A percentile compares a stretch with the other conserved stretches of the same genome.
These are phyloP conservation scores for Phoma sp. DNA, from an alignment of 2,329 filamentous ascomycete genomes.

Conservation along the genomic window DNA sequence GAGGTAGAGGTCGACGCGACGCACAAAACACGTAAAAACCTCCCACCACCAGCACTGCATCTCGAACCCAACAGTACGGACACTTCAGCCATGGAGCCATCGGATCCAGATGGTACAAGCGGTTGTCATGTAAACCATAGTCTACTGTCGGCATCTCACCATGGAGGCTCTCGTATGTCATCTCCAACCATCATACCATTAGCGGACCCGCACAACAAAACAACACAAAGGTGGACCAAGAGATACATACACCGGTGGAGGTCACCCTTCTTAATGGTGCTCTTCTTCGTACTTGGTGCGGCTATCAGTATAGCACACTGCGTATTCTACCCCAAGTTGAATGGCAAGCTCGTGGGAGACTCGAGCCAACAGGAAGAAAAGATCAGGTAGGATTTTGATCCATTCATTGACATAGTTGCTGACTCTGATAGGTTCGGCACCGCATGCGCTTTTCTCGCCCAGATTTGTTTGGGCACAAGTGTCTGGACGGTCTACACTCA, in stretches of 20 bases:
- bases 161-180: not conserved
- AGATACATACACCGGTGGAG: slow-evolving; percentile 18
- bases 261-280: slow-evolving; percentile 17
- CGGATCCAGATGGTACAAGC: not conserved
- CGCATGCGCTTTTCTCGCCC: slow-evolving; percentile 22
- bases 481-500: slow-evolving; percentile 23
- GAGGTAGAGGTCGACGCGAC: not conserved
- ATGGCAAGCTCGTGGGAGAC: slow-evolving; percentile 18
- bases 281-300: slow-evolving; percentile 19
- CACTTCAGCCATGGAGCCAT: not conserved
- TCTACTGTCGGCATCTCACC: not conserved
- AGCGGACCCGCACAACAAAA: not conserved
- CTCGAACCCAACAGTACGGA: not conserved
- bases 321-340: slow-evolving; percentile 19
- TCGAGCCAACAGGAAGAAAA: slow-evolving; percentile 20
- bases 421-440: slow-evolving; percentile 19
- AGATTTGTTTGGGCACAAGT: slow-evolving; percentile 19
- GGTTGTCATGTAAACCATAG: not conserved
- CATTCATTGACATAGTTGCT: not conserved
- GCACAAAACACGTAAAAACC: not conserved
- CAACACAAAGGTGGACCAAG: slow-evolving; percentile 4
- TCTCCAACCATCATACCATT: not conserved
- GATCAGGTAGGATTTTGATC: slow-evolving; percentile 8
- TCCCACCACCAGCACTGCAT: not conserved
- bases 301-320: slow-evolving; percentile 24